Evolutionary conservation across 192 early-diverging fungal genomes (phyloP).

Genomic region (Phlyctochytrium bullatum): DNA sequence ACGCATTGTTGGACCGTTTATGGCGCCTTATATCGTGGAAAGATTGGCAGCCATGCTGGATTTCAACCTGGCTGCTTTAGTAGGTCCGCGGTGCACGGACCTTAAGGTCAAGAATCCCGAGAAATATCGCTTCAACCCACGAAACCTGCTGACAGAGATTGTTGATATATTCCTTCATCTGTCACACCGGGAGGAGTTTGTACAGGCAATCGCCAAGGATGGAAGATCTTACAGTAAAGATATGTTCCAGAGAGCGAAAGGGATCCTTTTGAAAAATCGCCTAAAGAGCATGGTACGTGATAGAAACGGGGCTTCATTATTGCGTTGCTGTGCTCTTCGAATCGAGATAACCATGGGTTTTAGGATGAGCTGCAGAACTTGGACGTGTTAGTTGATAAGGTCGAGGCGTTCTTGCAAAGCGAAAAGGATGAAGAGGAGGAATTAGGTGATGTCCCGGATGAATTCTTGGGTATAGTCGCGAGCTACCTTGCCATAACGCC

Average conservation of each 20-base stretch:
- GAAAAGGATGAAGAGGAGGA: slow-evolving; percentile 73
- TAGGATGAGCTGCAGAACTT: slow-evolving; percentile 63
- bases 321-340: too few relatives aligned
- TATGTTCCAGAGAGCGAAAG: slow-evolving; percentile 72
- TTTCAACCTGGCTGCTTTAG: slow-evolving; percentile 85
- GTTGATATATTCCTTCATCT: slow-evolving; percentile 84
- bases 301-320: slow-evolving; percentile 8
- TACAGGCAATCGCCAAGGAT: slow-evolving; percentile 79
- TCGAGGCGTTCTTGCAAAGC: slow-evolving; percentile 66
- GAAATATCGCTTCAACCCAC: slow-evolving; percentile 89
- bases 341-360: too few relatives aligned
- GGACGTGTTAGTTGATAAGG: slow-evolving; percentile 64
- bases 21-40: slow-evolving; percentile 85
- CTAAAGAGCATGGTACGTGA: slow-evolving; percentile 52
- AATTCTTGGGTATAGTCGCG: slow-evolving; percentile 69
- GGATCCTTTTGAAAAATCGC: slow-evolving; percentile 60
- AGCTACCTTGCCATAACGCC: slow-evolving; percentile 9
- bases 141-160: slow-evolving; percentile 75
- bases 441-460: slow-evolving; percentile 79
- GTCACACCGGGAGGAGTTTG: slow-evolving; percentile 61
- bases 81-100: slow-evolving; percentile 87
- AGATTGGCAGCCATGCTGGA: slow-evolving; percentile 97
- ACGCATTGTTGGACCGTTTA: slow-evolving; percentile 78
- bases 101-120: slow-evolving; percentile 80
- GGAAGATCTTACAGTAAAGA: slow-evolving; percentile 77